These are phyloP conservation scores for Hippophae rhamnoides DNA, from an alignment of 306 rosid species.

Conservation along the genomic window DNA sequence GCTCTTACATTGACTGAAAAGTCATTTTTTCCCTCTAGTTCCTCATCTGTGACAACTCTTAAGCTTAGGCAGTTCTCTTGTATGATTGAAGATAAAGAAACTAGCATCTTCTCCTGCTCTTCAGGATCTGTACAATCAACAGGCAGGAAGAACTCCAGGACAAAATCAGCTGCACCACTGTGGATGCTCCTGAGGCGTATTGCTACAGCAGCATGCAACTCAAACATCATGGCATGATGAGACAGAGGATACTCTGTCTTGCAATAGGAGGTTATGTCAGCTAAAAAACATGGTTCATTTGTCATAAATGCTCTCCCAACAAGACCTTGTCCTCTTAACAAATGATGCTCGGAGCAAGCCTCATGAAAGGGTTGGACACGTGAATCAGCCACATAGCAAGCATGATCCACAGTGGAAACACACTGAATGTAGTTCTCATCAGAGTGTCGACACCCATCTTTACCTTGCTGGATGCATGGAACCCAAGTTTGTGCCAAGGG, in stretches of 20 bases:
- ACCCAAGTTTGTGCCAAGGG: slow-evolving; percentile 96
- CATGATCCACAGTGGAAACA: slow-evolving; percentile 82
- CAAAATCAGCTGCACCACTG: slow-evolving; percentile 52
- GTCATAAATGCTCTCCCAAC: slow-evolving; percentile 77
- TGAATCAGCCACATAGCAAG: slow-evolving; percentile 68
- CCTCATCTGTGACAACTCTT: slow-evolving; percentile 65
- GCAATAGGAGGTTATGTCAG: slow-evolving; percentile 52
- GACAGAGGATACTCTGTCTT: slow-evolving; percentile 81
- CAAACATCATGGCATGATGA: slow-evolving; percentile 73
- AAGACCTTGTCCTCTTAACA: slow-evolving; percentile 87
- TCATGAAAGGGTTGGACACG: slow-evolving; percentile 51
- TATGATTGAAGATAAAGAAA: slow-evolving; percentile 62
- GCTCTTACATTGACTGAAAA: slow-evolving; percentile 25
- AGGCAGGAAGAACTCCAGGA: slow-evolving; percentile 94
- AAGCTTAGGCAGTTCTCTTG: slow-evolving; percentile 54
- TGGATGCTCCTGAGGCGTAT: slow-evolving; percentile 75
- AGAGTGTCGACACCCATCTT: slow-evolving; percentile 74
- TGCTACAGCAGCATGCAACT: slow-evolving; percentile 77
- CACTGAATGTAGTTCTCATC: slow-evolving; percentile 59
- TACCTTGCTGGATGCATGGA: slow-evolving; percentile 65
- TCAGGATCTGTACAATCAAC: slow-evolving; percentile 51
- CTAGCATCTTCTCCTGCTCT: slow-evolving; percentile 71
- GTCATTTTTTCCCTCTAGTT: slow-evolving; percentile 42
- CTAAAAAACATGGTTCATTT: slow-evolving; percentile 73
- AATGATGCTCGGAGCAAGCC: slow-evolving; percentile 96